Conservation (phyloP, 1,284 basidiomycete species). For the Tilletia indica region DNA sequence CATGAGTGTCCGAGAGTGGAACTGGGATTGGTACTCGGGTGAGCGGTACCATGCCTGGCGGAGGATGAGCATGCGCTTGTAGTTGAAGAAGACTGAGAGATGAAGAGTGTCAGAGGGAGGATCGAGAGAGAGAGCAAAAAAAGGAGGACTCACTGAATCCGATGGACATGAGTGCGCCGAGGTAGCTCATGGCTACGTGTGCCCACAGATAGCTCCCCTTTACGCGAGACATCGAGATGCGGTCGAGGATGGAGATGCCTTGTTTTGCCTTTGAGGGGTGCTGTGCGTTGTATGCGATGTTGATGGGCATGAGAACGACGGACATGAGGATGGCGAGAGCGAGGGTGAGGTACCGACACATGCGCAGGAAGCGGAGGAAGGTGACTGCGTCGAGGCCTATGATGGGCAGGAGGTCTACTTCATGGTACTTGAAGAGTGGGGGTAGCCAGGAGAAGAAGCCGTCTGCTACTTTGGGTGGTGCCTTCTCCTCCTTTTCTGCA, state of each 20-base stretch:
- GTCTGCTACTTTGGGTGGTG: conserved; percentile 68
- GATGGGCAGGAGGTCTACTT: conserved; percentile 82
- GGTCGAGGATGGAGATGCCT: conserved; percentile 27
- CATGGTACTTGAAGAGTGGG: conserved; percentile 78
- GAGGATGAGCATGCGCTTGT: conserved; percentile 46
- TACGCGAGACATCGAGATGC: conserved; percentile 48
- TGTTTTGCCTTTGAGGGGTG: conserved; percentile 22
- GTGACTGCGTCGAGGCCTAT: conserved; percentile 86
- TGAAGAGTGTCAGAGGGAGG: background rate
- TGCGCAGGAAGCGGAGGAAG: conserved; percentile 85
- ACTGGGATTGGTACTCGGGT: conserved; percentile 46
- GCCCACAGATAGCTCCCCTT: conserved; percentile 49
- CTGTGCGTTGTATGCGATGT: conserved; percentile 57
- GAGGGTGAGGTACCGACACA: conserved; percentile 64
- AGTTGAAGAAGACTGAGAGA: conserved; percentile 39
- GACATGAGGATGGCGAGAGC: conserved; percentile 62
- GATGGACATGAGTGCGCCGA: conserved; percentile 44
- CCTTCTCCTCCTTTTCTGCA: conserved; percentile 71
- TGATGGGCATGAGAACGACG: conserved; percentile 75
- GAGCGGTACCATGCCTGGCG: conserved; percentile 52
- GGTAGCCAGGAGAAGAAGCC: conserved; percentile 69
- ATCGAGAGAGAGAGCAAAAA: background rate
- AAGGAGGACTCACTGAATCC: conserved; percentile 30
- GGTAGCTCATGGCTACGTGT: conserved; percentile 53
- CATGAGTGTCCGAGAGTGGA: conserved; percentile 66